Percentiles rank a stretch among this genome's conserved stretches.
phyloP scores from a whole-genome alignment of 371 early-diverging fungal genomes.

The Batkoa obscura region DNA sequence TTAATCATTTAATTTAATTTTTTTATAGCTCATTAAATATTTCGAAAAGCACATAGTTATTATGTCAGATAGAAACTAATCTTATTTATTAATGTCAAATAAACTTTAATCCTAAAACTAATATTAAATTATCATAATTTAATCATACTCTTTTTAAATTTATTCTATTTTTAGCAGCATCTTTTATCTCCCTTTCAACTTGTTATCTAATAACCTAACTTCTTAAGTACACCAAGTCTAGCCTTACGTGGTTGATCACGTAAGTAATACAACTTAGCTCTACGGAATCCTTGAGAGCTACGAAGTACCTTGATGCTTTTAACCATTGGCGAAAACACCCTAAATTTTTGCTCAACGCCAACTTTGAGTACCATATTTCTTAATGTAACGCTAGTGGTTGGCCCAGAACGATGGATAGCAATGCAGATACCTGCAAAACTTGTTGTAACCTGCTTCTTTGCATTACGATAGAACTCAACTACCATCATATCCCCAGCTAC shows the following conservation, averaged over 20 bases:
- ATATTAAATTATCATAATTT: too few species aligned
- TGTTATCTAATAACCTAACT: too few species aligned
- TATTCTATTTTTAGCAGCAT: too few species aligned
- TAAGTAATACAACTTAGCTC: constrained; percentile 63
- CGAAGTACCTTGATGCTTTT: constrained; percentile 53
- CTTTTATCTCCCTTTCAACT: too few species aligned
- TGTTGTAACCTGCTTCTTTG: constrained; percentile 38
- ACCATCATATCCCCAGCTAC: constrained; percentile 47
- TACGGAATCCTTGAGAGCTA: constrained; percentile 37
- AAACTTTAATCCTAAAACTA: too few species aligned
- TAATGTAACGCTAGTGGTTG: constrained; percentile 57
- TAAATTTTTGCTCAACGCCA: constrained; percentile 64
- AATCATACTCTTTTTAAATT: too few species aligned
- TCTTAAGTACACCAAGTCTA: background rate
- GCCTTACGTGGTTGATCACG: constrained; percentile 60
- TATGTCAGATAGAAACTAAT: too few species aligned
- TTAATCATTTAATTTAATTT: too few species aligned
- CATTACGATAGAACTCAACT: constrained; percentile 49
- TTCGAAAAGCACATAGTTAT: too few species aligned
- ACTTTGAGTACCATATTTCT: constrained; percentile 62
- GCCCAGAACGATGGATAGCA: constrained; percentile 57
- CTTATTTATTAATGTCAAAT: too few species aligned
- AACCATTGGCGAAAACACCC: constrained; percentile 63
- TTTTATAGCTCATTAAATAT: too few species aligned
- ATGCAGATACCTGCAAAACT: constrained; percentile 61